Evolutionary conservation across 1,284 basidiomycete species (phyloP).

Genomic region (Ustilago esculenta): DNA sequence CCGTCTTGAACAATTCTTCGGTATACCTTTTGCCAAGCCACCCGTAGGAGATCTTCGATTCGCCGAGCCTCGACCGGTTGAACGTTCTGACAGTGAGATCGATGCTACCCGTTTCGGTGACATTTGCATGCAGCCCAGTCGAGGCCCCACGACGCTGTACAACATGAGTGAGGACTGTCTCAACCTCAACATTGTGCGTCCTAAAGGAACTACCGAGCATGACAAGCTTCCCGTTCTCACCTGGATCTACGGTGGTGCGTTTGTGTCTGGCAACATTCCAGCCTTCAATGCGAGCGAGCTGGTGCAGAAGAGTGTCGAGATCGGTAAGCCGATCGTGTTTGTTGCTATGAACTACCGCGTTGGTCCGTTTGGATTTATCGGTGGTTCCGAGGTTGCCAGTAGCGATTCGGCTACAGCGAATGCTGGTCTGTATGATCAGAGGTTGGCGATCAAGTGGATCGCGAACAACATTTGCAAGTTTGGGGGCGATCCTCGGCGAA

Average conservation of each 20-base stretch:
- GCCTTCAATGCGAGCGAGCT: slow-evolving; percentile 43
- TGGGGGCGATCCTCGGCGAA: slow-evolving; percentile 40
- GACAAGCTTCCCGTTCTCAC: slow-evolving; percentile 40
- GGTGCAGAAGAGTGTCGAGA: slow-evolving; percentile 28
- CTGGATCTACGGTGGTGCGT: slow-evolving; percentile 49
- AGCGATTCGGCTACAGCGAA: slow-evolving; percentile 32
- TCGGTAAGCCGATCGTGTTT: slow-evolving; percentile 49
- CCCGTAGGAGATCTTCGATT: slow-evolving; percentile 41
- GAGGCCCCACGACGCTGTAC: slow-evolving; percentile 6
- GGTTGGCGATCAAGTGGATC: slow-evolving; percentile 47
- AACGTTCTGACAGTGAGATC: slow-evolving; percentile 6
- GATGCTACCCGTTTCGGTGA: slow-evolving; percentile 37
- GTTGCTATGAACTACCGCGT: slow-evolving; percentile 50
- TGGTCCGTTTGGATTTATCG: slow-evolving; percentile 48
- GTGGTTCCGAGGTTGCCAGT: slow-evolving; percentile 24
- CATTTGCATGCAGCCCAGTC: slow-evolving; percentile 28
- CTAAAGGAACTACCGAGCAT: slow-evolving; percentile 10
- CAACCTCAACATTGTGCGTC: slow-evolving; percentile 48
- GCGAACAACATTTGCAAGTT: slow-evolving; percentile 48
- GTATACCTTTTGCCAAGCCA: slow-evolving; percentile 47
- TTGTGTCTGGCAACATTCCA: slow-evolving; percentile 20
- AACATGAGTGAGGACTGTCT: slow-evolving; percentile 49
- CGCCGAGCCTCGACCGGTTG: slow-evolving; percentile 30
- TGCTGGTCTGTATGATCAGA: slow-evolving; percentile 51
- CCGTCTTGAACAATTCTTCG: slow-evolving; percentile 37